A percentile compares a stretch with the other conserved stretches of the same genome.
Evolutionary conservation across 768 basidiomycete genomes (phyloP).

Genomic region (Tricholoma matsutake): DNA sequence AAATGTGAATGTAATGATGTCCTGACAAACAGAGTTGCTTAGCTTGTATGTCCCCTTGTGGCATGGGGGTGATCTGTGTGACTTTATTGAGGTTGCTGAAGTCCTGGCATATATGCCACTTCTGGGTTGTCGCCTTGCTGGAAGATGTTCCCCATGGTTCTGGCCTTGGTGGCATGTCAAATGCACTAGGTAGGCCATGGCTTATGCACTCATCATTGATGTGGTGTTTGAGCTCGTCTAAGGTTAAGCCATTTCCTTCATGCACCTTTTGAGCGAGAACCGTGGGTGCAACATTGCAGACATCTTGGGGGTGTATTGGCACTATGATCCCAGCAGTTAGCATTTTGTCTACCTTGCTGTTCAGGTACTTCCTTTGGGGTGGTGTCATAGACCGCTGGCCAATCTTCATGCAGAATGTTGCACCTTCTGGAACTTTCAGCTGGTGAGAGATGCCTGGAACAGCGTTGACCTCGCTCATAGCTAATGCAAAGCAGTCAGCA

Average conservation of each 20-base stretch:
- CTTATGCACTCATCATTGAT: slow-evolving; percentile 33
- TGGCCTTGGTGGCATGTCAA: slow-evolving; percentile 19
- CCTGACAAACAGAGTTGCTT: slow-evolving; percentile 36
- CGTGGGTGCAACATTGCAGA: slow-evolving; percentile 20
- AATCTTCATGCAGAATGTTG: slow-evolving; percentile 26
- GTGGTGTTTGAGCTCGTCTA: slow-evolving; percentile 29
- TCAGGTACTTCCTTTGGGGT: slow-evolving; percentile 26
- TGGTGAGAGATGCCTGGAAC: slow-evolving; percentile 19
- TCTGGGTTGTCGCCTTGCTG: neutral
- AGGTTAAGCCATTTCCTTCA: slow-evolving; percentile 21
- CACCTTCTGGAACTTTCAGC: slow-evolving; percentile 29
- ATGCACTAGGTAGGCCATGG: slow-evolving; percentile 16
- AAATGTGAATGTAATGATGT: slow-evolving; percentile 26
- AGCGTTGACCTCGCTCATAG: neutral
- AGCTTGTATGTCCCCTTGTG: slow-evolving; percentile 34
- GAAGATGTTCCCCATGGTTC: neutral
- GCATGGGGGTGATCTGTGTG: slow-evolving; percentile 26
- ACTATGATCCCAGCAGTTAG: slow-evolving; percentile 30
- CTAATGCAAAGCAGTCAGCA: neutral
- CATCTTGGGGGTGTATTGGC: slow-evolving; percentile 17
- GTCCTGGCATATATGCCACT: slow-evolving; percentile 38
- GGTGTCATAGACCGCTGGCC: slow-evolving; percentile 26
- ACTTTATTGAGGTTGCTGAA: slow-evolving; percentile 33
- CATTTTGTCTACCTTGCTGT: slow-evolving; percentile 32
- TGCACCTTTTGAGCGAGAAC: slow-evolving; percentile 36